These are phyloP conservation scores for Lycium ferocissimum DNA, from an alignment of 257 asterid genomes.

Conservation along the genomic window DNA sequence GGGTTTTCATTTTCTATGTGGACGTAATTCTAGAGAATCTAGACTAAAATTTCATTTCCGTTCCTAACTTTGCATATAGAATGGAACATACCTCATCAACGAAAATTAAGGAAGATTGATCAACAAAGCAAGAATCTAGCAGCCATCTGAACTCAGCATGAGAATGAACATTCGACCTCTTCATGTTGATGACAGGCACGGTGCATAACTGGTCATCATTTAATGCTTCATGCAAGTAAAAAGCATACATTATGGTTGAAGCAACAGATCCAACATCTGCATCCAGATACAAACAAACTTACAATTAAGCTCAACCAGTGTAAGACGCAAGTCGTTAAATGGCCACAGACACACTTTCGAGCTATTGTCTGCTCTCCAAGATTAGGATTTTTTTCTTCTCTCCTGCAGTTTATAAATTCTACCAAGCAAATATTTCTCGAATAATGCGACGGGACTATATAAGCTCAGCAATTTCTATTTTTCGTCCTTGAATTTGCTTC, in stretches of 20 bases:
- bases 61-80: slow-evolving; percentile 5
- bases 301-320: slow-evolving; percentile 20
- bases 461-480: neutral
- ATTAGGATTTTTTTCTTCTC: neutral
- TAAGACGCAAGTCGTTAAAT: neutral
- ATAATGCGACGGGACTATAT: slow-evolving; percentile 13
- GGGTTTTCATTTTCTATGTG: neutral
- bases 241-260: slow-evolving; percentile 78
- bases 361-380: neutral
- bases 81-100: slow-evolving; percentile 67
- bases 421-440: neutral
- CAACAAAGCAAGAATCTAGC: slow-evolving; percentile 73
- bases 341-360: neutral
- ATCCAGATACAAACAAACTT: slow-evolving; percentile 33
- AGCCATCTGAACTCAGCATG: slow-evolving; percentile 73
- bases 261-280: slow-evolving; percentile 85
- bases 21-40: slow-evolving; percentile 10
- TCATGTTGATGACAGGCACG: slow-evolving; percentile 81
- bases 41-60: neutral
- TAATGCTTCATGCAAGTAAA: slow-evolving; percentile 58
- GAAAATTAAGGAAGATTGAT: slow-evolving; percentile 65
- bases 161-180: slow-evolving; percentile 58
- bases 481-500: neutral
- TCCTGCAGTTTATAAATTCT: neutral
- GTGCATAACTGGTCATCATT: slow-evolving; percentile 59